These are phyloP conservation scores for Thelonectria blattea DNA, from an alignment of 2,329 filamentous ascomycete species.

Conservation along the genomic window DNA sequence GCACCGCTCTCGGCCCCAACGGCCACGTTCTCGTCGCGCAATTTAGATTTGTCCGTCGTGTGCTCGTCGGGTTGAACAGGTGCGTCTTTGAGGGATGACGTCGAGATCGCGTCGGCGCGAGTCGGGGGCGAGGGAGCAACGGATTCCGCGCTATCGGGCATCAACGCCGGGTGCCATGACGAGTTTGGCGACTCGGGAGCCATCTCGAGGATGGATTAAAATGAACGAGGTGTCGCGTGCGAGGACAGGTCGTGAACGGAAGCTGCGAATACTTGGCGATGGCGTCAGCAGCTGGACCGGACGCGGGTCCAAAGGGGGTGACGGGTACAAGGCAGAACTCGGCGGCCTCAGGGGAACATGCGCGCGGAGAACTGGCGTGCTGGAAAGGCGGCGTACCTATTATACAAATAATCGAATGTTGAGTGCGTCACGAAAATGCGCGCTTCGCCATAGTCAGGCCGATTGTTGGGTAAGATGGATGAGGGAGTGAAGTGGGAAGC, in stretches of 20 bases:
- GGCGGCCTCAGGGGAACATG: slow-evolving; percentile 30
- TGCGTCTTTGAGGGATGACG: slow-evolving; percentile 30
- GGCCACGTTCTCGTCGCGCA: slow-evolving; percentile 18
- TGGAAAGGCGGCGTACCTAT: slow-evolving; percentile 31
- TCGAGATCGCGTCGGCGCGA: slow-evolving; percentile 27
- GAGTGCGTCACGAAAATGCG: slow-evolving; percentile 25
- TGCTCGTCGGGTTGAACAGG: slow-evolving; percentile 17
- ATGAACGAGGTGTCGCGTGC: slow-evolving; percentile 19
- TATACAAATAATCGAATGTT: slow-evolving; percentile 33
- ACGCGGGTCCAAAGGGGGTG: slow-evolving; percentile 34
- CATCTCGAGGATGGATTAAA: slow-evolving; percentile 42
- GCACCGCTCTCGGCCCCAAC: slow-evolving; percentile 11
- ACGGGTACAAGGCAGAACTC: slow-evolving; percentile 3
- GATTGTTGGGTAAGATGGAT: slow-evolving; percentile 20
- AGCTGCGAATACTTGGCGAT: slow-evolving; percentile 31
- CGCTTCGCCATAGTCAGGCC: slow-evolving; percentile 31
- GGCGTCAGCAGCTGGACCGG: slow-evolving; percentile 33
- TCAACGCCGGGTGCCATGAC: slow-evolving; percentile 50
- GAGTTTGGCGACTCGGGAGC: slow-evolving; percentile 44
- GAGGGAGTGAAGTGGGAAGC: slow-evolving; percentile 33
- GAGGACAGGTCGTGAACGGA: slow-evolving; percentile 25
- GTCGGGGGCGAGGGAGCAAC: slow-evolving; percentile 27
- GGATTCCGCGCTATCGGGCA: slow-evolving; percentile 44
- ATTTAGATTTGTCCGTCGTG: slow-evolving; percentile 20
- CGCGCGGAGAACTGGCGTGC: neutral